Evolutionary conservation across 2,329 filamentous ascomycete genomes (phyloP), one percentile per base, ranked within the genome.

Genomic region (Beauveria sp.): DNA sequence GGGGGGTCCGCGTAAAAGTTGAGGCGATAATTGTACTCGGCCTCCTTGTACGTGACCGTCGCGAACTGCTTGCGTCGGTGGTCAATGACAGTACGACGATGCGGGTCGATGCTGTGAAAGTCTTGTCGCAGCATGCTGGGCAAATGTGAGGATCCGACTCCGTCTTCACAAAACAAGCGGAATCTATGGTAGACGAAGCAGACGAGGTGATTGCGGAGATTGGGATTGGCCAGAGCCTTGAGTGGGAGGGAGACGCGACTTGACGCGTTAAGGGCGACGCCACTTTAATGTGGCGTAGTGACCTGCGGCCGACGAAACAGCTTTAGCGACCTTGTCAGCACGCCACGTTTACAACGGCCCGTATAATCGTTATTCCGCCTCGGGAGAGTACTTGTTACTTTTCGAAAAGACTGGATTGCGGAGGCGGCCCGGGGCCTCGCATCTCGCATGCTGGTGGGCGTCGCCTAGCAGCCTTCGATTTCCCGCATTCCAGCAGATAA

Each of bases 1-100:
- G 95, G 95, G 51, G 95, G 90, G 28, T 88, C 82, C 49, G 86
- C 79, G 77, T 99, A 99, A 76, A 97, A 93, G 79, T 96, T 99
- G 70, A 99, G 84, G 62, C 93, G 88, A 74, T 93, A 83, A 16
- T 88, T 86, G 73, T 98, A 99, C 49, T 88, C 82, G 62, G 88
- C 83, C 66, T 91, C 86, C 74, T 90, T 88, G 80, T 87, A 96
- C 61, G 83, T 79, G 20, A 91, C 84, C 22, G 86, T 82, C 62
- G 89, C 89, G 72, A 97, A 97, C 74, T 96, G 93, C 72, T 87
- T 89, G 77, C 92, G 96, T 70, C 91, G 90, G 71, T 89, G 79
- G 73, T 96, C 89, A 68, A 93, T 76, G 53, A 86, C 82, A 65
- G 87, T 86, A 66, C 92, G 89, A 70, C 91, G 80, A 76, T 97